Evolutionary conservation across 2,329 filamentous ascomycete genomes (phyloP).

Genomic region (Domatiomyces catenatus): DNA sequence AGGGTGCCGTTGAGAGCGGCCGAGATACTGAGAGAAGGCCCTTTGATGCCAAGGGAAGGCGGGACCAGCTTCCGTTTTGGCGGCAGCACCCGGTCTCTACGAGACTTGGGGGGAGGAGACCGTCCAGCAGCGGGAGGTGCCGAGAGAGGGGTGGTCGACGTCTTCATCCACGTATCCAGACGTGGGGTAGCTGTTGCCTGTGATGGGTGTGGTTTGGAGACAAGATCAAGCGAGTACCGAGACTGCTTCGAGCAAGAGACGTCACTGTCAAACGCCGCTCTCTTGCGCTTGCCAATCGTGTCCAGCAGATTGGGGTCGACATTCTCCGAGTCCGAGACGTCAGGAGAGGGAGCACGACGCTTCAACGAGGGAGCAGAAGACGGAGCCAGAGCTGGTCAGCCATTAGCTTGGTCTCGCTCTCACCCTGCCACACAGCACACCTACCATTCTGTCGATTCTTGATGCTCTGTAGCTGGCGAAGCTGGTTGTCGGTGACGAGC

Average conservation of each 20-base stretch:
- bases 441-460: constrained; percentile 36
- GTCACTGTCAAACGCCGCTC: constrained; percentile 20
- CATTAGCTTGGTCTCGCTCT: neutral
- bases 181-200: constrained; percentile 12
- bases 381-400: constrained; percentile 12
- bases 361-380: constrained; percentile 29
- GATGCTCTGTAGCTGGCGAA: constrained; percentile 20
- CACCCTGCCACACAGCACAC: constrained; percentile 3
- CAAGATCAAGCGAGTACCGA: constrained; percentile 30
- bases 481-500: constrained; percentile 19
- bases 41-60: constrained; percentile 37
- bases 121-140: constrained; percentile 60
- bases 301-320: constrained; percentile 38
- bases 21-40: constrained; percentile 66
- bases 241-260: constrained; percentile 31
- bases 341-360: constrained; percentile 29
- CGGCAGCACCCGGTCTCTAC: constrained; percentile 53
- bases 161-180: constrained; percentile 17
- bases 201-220: constrained; percentile 14
- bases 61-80: constrained; percentile 61
- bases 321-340: constrained; percentile 43
- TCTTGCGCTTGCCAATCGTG: constrained; percentile 34
- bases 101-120: constrained; percentile 60
- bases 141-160: constrained; percentile 35
- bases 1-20: constrained; percentile 67